Percentiles rank a stretch among this genome's conserved stretches.
Conservation (phyloP, 768 basidiomycete genomes). For the Xerocomellus chrysenteron region DNA sequence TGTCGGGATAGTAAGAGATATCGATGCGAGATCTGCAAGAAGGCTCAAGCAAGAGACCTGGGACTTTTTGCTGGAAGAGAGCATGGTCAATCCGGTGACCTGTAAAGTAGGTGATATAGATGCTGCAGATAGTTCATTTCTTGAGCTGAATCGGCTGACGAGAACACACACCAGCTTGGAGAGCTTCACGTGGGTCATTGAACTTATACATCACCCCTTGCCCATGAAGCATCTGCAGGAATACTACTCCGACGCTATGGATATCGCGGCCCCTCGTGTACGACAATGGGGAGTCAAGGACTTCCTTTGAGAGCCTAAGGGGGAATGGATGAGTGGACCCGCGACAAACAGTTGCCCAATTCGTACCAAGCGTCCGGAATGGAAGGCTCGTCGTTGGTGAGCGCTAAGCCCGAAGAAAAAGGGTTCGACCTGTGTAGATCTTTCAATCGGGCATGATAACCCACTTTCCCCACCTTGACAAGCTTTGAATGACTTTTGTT, state of each 20-base stretch:
- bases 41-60: constrained; percentile 56
- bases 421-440: constrained; percentile 86
- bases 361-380: constrained; percentile 33
- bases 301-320: constrained; percentile 72
- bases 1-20: constrained; percentile 29
- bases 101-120: constrained; percentile 52
- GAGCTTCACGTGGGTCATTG: constrained; percentile 54
- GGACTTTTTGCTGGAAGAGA: constrained; percentile 55
- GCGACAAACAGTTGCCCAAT: not conserved
- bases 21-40: constrained; percentile 55
- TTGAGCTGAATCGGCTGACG: not conserved
- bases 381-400: constrained; percentile 16
- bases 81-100: constrained; percentile 56
- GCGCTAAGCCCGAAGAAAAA: constrained; percentile 43
- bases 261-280: constrained; percentile 82
- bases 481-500: constrained; percentile 54
- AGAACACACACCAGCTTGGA: constrained; percentile 47
- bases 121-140: constrained; percentile 36
- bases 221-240: constrained; percentile 87
- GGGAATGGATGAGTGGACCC: constrained; percentile 1
- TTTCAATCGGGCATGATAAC: constrained; percentile 67
- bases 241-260: constrained; percentile 74
- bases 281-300: constrained; percentile 70
- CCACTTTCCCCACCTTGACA: constrained; percentile 73
- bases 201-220: constrained; percentile 59